Percentiles rank a stretch among this genome's conserved stretches.
These are phyloP conservation scores for Colletotrichum liriopes DNA, from an alignment of 2,329 filamentous ascomycete genomes.

Conservation along the genomic window DNA sequence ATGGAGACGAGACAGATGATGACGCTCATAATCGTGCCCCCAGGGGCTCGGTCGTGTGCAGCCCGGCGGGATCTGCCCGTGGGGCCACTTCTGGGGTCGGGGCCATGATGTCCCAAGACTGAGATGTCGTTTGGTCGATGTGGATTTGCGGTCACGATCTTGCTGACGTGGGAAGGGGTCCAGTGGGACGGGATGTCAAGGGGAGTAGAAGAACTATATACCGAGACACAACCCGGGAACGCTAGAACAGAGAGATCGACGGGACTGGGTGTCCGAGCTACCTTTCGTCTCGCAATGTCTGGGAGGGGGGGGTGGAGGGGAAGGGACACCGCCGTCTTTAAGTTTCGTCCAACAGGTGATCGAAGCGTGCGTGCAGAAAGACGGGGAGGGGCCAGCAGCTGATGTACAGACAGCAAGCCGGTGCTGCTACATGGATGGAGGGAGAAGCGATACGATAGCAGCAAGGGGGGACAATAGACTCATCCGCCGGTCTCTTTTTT, in stretches of 20 bases:
- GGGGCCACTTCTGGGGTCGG: constrained; percentile 14
- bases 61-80: constrained; percentile 17
- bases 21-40: constrained; percentile 55
- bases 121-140: constrained; percentile 2
- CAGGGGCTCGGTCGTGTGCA: constrained; percentile 49
- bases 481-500: neutral
- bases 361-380: constrained; percentile 36
- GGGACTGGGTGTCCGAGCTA: constrained; percentile 39
- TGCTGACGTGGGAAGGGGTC: constrained; percentile 10
- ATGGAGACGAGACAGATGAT: constrained; percentile 53
- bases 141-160: constrained; percentile 29
- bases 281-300: constrained; percentile 38
- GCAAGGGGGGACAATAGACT: neutral
- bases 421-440: constrained; percentile 20
- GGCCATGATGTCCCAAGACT: constrained; percentile 35
- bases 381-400: constrained; percentile 7
- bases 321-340: constrained; percentile 31
- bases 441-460: neutral
- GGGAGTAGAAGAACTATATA: constrained; percentile 39
- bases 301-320: constrained; percentile 5
- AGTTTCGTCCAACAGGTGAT: constrained; percentile 41
- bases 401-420: constrained; percentile 30
- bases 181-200: neutral
- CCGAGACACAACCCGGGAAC: constrained; percentile 23
- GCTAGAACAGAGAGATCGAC: constrained; percentile 31